Percentiles rank a stretch among this genome's conserved stretches.
Conservation (phyloP, 192 early-diverging fungal species). For the Geosiphon pyriformis region DNA sequence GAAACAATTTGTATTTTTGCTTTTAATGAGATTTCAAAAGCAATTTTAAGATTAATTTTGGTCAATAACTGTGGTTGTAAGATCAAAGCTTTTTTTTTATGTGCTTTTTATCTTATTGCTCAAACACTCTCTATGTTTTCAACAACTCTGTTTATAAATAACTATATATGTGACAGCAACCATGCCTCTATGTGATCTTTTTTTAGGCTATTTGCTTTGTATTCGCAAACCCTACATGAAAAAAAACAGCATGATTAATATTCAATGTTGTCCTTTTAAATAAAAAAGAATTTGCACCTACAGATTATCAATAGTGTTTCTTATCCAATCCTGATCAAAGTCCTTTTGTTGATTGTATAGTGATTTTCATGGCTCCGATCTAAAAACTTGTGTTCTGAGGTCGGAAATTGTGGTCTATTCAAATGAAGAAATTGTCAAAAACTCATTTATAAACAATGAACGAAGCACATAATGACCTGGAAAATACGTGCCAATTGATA, state of each 20-base stretch:
- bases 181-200: slow-evolving; percentile 12
- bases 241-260: slow-evolving; percentile 19
- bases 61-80: no score
- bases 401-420: slow-evolving; percentile 15
- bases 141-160: slow-evolving; percentile 18
- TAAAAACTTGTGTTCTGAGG: slow-evolving; percentile 21
- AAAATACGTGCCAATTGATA: slow-evolving; percentile 19
- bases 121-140: slow-evolving; percentile 18
- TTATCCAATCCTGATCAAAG: slow-evolving; percentile 23
- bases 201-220: slow-evolving; percentile 17
- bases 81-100: no score
- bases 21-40: no score
- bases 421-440: slow-evolving; percentile 16
- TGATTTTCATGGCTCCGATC: slow-evolving; percentile 17
- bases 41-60: no score
- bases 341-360: slow-evolving; percentile 18
- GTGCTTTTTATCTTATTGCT: slow-evolving; percentile 21
- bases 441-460: slow-evolving; percentile 10
- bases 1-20: no score
- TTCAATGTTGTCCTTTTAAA: slow-evolving; percentile 16
- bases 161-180: slow-evolving; percentile 16
- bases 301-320: slow-evolving; percentile 22
- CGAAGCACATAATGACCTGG: slow-evolving; percentile 11
- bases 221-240: slow-evolving; percentile 18
- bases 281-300: slow-evolving; percentile 17